Conservation (phyloP, 2,329 filamentous ascomycete species). For the Epichloe amarillans region DNA sequence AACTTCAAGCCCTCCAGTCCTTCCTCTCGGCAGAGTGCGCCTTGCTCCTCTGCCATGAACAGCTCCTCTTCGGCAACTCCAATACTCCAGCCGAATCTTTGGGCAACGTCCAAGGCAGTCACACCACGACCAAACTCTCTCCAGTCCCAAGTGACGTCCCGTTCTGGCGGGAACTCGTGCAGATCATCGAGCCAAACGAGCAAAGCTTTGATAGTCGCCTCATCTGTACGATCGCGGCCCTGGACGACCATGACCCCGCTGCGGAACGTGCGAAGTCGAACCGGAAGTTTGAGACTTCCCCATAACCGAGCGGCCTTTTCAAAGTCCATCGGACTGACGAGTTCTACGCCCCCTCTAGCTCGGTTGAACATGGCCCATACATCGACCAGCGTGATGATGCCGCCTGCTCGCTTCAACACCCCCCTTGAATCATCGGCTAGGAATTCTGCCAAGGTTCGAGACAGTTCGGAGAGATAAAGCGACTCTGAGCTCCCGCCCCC, state of each 20-base stretch:
- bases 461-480: slow-evolving; percentile 78
- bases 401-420: slow-evolving; percentile 65
- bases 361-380: slow-evolving; percentile 93
- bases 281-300: slow-evolving; percentile 75
- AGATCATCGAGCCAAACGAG: slow-evolving; percentile 65
- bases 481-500: slow-evolving; percentile 62
- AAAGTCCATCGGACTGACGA: slow-evolving; percentile 85
- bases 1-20: slow-evolving; percentile 83
- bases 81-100: slow-evolving; percentile 91
- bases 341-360: slow-evolving; percentile 80
- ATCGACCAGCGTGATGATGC: slow-evolving; percentile 81
- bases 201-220: slow-evolving; percentile 69
- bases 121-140: slow-evolving; percentile 67
- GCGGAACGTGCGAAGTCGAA: slow-evolving; percentile 78
- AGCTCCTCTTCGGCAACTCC: slow-evolving; percentile 91
- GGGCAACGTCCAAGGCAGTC: slow-evolving; percentile 78
- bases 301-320: slow-evolving; percentile 79
- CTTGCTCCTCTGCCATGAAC: slow-evolving; percentile 91
- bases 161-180: slow-evolving; percentile 49
- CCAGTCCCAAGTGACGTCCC: slow-evolving; percentile 64
- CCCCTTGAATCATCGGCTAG: slow-evolving; percentile 73
- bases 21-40: slow-evolving; percentile 79
- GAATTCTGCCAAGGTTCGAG: slow-evolving; percentile 77
- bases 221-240: slow-evolving; percentile 74
- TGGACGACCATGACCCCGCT: slow-evolving; percentile 93